Evolutionary conservation across 2,329 filamentous ascomycete genomes (phyloP), one percentile per base, ranked within the genome.

Genomic region (Penicillium sp.): DNA sequence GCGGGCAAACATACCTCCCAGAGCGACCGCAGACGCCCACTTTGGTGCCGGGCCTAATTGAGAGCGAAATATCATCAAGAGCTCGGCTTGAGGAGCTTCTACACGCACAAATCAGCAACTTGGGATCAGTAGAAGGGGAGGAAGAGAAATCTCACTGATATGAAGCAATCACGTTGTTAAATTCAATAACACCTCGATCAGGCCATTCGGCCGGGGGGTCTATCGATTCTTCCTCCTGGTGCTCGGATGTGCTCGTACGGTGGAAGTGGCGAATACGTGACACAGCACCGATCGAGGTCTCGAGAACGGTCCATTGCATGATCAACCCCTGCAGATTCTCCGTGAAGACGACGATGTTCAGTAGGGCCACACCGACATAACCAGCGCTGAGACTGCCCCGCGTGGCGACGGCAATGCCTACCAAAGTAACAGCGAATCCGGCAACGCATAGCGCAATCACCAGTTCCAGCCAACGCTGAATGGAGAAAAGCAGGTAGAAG

Each of bases 251-350:
- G 34, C 16, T 37, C 16, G 34, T 37, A 37, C 34, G 34, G 34
- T 37, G 34, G 34, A 37, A 37, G 34, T 37, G 34, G 34, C 34
- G 34, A 14, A 66, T 47, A 11, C 66, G 55, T 6, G 63, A 50
- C 8, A 68, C 56, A 10, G 80, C 80, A 11, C 81, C 81, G 31
- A 84, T 73, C 11, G 76, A 76, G 0, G 80, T 83, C 61, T 84
- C 82, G 5, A 84, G 67, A 16, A 37, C 24, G 8, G 50, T 57
- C 55, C 55, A 57, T n/a, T 69, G 73, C 22, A 70, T 61, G n/a
- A 80, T 70, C 14, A 80, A 65, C 5, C 74, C 61, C 20, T 75
- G 75, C 44, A 82, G 63, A 51, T 69, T 72, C 40, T 74, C 67
- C 26, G 75, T 80, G 59, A 82, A 78, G 3, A 71, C 62, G n/a